Base-by-base conservation (phyloP, 2,329 filamentous ascomycete species). In the Penicillium sp. region DNA sequence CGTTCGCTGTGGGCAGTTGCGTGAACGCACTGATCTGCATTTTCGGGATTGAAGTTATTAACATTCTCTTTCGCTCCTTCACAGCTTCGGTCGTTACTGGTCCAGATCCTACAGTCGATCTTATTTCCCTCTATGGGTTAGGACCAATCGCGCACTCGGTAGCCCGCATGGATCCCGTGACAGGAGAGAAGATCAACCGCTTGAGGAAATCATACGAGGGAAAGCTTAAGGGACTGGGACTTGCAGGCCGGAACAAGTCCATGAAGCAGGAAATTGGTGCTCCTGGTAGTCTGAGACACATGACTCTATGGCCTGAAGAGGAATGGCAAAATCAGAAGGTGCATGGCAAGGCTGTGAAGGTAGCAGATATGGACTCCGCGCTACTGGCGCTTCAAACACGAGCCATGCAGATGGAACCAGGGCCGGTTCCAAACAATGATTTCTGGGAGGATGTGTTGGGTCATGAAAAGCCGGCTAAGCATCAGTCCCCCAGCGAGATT, bases 171-270 rank as follows among this genome's bases (percentile, higher is more conserved):
- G 80, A 86, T 64, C 80, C 80, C 13, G 66, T 74, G 16, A 83
- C 80, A n/a, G 81, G 81, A 52, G 81, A 83, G 62, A 86, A 86
- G 70, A 77, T 77, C 53, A 84, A 84, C 67, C 79, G 80, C 63
- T 72, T 86, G 35, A 74, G 82, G 52, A 78, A 77, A 55, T 77
- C 75, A 3, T 78, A 78, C 53, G 75, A 77, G 60, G 75, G 75
- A 35, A 76, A 77, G 57, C 63, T 77, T 58, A 77, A 77, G 58
- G 69, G 64, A 2, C 60, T 77, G 37, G 69, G 69, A 9, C 60
- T 78, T 30, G 67, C 75, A 25, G 75, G 75, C 18, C 72, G 73
- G 45, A 78, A 77, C 52, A 76, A 76, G 48, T 66, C 74, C 0
- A 68, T 72, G 29, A 76, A 76, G 53, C 68, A 70, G 27, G 72